These are phyloP conservation scores for Cryphonectria radicalis DNA, from an alignment of 2,329 filamentous ascomycete species.

Conservation along the genomic window DNA sequence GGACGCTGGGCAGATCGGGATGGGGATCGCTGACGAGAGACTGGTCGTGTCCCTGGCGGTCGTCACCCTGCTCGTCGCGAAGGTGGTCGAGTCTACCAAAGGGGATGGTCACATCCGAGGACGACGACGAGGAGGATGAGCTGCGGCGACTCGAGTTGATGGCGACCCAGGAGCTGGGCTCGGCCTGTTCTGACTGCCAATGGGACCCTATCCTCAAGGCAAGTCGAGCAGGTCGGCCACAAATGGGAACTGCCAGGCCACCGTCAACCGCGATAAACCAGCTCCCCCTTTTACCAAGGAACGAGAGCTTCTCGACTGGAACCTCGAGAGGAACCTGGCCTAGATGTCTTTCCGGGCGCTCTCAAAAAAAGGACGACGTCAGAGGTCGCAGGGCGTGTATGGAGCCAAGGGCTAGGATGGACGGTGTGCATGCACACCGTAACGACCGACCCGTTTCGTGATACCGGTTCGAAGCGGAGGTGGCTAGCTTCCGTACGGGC, in stretches of 20 bases:
- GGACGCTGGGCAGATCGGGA: slow-evolving; percentile 39
- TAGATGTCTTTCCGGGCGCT: background rate
- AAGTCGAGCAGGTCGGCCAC: slow-evolving; percentile 16
- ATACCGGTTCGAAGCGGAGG: slow-evolving; percentile 23
- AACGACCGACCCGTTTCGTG: slow-evolving; percentile 26
- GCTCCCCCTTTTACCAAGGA: background rate
- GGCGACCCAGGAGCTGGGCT: slow-evolving; percentile 22
- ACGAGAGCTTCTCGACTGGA: slow-evolving; percentile 2
- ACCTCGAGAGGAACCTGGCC: background rate
- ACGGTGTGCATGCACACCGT: slow-evolving; percentile 5
- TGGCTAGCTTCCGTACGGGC: slow-evolving; percentile 12
- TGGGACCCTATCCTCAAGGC: slow-evolving; percentile 22
- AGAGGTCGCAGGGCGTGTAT: slow-evolving; percentile 1
- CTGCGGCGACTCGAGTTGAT: slow-evolving; percentile 17
- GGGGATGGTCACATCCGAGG: background rate
- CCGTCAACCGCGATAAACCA: slow-evolving; percentile 9
- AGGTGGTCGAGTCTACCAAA: background rate
- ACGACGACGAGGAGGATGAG: background rate
- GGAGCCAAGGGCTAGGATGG: slow-evolving; percentile 1
- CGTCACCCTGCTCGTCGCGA: background rate
- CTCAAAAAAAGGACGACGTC: background rate
- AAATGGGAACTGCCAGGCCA: slow-evolving; percentile 1
- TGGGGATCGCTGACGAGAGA: slow-evolving; percentile 47
- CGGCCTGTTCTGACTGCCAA: slow-evolving; percentile 18
- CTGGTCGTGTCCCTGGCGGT: slow-evolving; percentile 30